Evolutionary conservation across 176 grass and related monocot species (phyloP), one percentile per base, ranked within the genome.

Genomic region (Paspalum vaginatum): DNA sequence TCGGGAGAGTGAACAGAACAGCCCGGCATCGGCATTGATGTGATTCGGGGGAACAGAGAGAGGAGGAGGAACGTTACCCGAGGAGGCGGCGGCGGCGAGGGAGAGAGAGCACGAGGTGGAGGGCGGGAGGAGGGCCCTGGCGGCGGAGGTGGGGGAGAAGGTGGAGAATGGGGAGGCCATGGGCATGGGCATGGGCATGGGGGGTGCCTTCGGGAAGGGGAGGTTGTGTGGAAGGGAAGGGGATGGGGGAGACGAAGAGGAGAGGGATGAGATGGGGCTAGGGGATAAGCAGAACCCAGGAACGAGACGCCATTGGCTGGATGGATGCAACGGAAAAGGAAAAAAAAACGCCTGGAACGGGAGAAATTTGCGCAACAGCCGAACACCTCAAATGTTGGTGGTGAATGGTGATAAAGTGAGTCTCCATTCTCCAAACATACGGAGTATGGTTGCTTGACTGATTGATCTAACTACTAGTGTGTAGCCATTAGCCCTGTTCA

Each of bases 141-240:
- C 73, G 61, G 85, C 72, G 72, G 81, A 59, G 65, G 64, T 58
- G 43, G 81, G 65, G 81, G 77, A 78, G 76, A 75, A 87, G 14
- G 58, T 66, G 56, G 81, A 78, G 76, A 76, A 87, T 9, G 58
- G 66, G 56, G 81, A 71, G 21, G 65, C 75, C 84, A 87, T 87
- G 56, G 71, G 14, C 20, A 11, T 18, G 37, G 4, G 51, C 25
- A 18, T 14, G 58, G 39, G 43, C 27, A 63, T 81, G 82, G 71
- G 75, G 41, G 11, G 46, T 69, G 70, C n/a, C n/a, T n/a, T n/a
- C n/a, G 70, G 75, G 2, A 66, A 27, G 11, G 57, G 4, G 39
- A 16, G 76, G 47, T 22, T 32, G 26, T 14, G 76, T 11, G 63
- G 24, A 48, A 27, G 67, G 24, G 58, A 21, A 6, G 9, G 75